Base-by-base conservation (phyloP, 192 early-diverging fungal genomes). In the Radiomyces spectabilis region DNA sequence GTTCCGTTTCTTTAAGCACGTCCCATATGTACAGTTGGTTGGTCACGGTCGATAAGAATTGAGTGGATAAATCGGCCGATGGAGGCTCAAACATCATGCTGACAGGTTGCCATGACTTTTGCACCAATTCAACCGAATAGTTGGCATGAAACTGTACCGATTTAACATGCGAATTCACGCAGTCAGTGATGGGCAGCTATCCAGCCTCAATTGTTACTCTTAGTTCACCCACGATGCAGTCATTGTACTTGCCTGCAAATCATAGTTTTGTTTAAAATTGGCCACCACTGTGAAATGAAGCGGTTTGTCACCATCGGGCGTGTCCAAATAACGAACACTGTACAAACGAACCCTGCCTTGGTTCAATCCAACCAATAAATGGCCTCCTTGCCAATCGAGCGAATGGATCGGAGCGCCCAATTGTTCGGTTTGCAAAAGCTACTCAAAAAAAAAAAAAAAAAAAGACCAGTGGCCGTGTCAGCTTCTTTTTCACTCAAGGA, bases 1-100 rank as follows among this genome's bases (percentile, higher is more conserved):
- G 53, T 21, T 7, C 29, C 9, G 38, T 30, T 24, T 55, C 41
- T 13, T 55, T 22, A 9, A 41, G 24, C 1, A 38, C 39, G 38
- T 63, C 39, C 61, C 61, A 63, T 30, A 63, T 42, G 21, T 30
- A 22, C 3, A 55, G 16, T 26, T 16, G 34, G 34, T 27, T 54
- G 12, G 30, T 38, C 10, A 32, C 44, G n/a, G 27, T 42, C 13
- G 37, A 55, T 50, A 47, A 41, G 27, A 51, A 63, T 37, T 24
- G 53, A 25, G 18, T 31, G 4, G 7, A 27, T 22, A 37, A n/a
- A n/a, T n/a, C n/a, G n/a, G n/a, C n/a, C n/a, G n/a, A n/a, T n/a
- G n/a, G n/a, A n/a, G n/a, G n/a, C n/a, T n/a, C n/a, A n/a, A n/a
- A n/a, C n/a, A n/a, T n/a, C n/a, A n/a, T n/a, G 15, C 22, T 12